Percentiles rank a stretch among this genome's conserved stretches.
These are phyloP conservation scores for Lichtheimia hyalospora DNA, from an alignment of 371 early-diverging fungal genomes.

Conservation along the genomic window DNA sequence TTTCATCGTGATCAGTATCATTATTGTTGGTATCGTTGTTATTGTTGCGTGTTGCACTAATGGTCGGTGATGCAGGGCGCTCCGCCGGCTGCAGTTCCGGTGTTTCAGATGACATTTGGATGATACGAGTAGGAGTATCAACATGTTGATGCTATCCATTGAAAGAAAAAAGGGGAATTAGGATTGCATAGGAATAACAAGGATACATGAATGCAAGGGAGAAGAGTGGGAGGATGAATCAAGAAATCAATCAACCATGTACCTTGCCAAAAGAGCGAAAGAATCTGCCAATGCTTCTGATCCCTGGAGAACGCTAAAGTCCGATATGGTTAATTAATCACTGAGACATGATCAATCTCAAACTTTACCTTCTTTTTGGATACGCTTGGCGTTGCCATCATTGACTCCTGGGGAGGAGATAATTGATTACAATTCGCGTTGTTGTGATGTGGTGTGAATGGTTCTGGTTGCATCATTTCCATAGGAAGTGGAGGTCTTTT, in stretches of 20 bases:
- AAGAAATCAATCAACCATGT: no score
- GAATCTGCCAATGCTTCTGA: background rate
- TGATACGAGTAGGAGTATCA: background rate
- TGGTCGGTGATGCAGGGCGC: background rate
- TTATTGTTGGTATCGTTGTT: conserved; percentile 3
- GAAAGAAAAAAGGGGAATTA: no score
- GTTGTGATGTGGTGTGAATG: background rate
- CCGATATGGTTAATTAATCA: background rate
- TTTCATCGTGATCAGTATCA: background rate
- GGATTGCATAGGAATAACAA: no score
- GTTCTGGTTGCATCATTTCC: conserved; percentile 3
- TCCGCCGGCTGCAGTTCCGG: background rate
- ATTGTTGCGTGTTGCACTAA: background rate
- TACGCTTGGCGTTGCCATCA: background rate
- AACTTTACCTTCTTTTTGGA: background rate
- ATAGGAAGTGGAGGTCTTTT: background rate
- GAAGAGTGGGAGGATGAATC: no score
- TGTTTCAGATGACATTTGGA: background rate
- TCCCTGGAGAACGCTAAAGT: background rate
- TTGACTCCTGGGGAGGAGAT: no score
- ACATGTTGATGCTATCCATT: no score
- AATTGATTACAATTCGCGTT: background rate
- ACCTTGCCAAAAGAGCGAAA: background rate
- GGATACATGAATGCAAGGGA: no score
- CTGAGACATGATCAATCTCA: background rate